Percentiles rank a stretch among this genome's conserved stretches.
Conservation (phyloP, 2,329 filamentous ascomycete species). For the Aspergillus tanneri region DNA sequence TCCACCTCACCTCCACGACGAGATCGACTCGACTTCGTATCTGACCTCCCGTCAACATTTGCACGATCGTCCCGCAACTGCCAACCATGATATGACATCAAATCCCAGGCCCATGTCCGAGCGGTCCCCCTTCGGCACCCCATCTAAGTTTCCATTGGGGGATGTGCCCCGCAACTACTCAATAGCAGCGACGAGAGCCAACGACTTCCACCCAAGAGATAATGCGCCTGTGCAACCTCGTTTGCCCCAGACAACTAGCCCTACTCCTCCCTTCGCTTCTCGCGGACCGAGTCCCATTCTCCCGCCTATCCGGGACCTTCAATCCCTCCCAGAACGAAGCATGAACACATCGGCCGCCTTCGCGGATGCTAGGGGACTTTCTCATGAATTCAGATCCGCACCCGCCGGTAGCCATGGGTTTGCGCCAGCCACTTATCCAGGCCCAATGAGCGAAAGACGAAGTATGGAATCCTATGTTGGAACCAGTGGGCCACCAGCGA, state of each 20-base stretch:
- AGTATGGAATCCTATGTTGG: slow-evolving; percentile 24
- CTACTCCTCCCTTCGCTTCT: slow-evolving; percentile 23
- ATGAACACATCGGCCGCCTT: slow-evolving; percentile 26
- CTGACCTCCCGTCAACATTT: slow-evolving; percentile 28
- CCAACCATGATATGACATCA: slow-evolving; percentile 29
- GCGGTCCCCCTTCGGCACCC: slow-evolving; percentile 17
- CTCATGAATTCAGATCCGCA: slow-evolving; percentile 28
- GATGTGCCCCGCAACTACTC: slow-evolving; percentile 28
- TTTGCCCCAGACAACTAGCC: slow-evolving; percentile 10
- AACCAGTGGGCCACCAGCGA: slow-evolving; percentile 18
- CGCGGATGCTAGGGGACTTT: slow-evolving; percentile 26
- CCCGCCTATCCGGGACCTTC: slow-evolving; percentile 39
- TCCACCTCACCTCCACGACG: slow-evolving; percentile 42
- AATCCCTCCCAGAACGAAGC: slow-evolving; percentile 32
- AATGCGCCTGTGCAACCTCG: slow-evolving; percentile 22
- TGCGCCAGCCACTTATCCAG: slow-evolving; percentile 17
- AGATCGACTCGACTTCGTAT: slow-evolving; percentile 42
- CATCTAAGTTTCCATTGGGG: slow-evolving; percentile 24
- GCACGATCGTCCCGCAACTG: slow-evolving; percentile 32
- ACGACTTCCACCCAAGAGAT: slow-evolving; percentile 22
- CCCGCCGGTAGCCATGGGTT: slow-evolving; percentile 11
- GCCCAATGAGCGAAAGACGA: slow-evolving; percentile 26
- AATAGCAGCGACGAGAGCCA: slow-evolving; percentile 16
- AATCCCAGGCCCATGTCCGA: slow-evolving; percentile 32
- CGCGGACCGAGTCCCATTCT: slow-evolving; percentile 39